Evolutionary conservation across 148 eudicot genomes (phyloP).

Genomic region (Silene uniflora): DNA sequence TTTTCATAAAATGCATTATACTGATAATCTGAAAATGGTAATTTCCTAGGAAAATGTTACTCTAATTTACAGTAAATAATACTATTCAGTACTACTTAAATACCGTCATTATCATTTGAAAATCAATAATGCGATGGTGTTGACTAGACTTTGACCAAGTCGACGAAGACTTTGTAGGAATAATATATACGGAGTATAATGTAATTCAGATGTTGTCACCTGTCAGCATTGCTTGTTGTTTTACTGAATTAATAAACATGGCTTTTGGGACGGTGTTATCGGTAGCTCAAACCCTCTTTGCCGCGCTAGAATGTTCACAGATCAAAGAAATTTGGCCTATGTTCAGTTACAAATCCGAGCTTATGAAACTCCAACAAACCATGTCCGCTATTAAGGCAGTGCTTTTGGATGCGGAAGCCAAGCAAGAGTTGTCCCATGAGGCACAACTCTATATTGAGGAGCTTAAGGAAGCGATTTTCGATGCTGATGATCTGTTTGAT

Average conservation of each 20-base stretch:
- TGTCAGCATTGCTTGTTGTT: too few species aligned
- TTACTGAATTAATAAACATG: neutral
- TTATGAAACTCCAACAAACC: conserved; percentile 19
- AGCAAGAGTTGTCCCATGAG: conserved; percentile 11
- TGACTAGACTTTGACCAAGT: too few species aligned
- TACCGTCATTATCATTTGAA: too few species aligned
- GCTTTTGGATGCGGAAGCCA: conserved; percentile 16
- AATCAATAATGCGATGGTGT: too few species aligned
- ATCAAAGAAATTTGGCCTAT: conserved; percentile 18
- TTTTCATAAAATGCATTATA: too few species aligned
- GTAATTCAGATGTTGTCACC: too few species aligned
- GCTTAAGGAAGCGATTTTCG: conserved; percentile 23
- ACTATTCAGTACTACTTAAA: too few species aligned
- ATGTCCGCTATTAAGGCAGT: conserved; percentile 22
- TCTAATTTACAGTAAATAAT: too few species aligned
- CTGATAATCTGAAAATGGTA: too few species aligned
- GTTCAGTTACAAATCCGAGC: conserved; percentile 24
- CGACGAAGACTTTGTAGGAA: too few species aligned
- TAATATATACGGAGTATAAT: too few species aligned
- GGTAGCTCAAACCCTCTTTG: conserved; percentile 9
- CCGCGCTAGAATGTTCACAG: conserved; percentile 10
- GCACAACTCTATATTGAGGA: conserved; percentile 17
- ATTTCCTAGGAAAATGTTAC: too few species aligned
- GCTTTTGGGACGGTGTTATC: neutral
- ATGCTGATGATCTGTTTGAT: conserved; percentile 25